A percentile compares a stretch with the other conserved stretches of the same genome.
phyloP scores from a whole-genome alignment of 2,329 filamentous ascomycete genomes.

The Phialocephala subalpina region DNA sequence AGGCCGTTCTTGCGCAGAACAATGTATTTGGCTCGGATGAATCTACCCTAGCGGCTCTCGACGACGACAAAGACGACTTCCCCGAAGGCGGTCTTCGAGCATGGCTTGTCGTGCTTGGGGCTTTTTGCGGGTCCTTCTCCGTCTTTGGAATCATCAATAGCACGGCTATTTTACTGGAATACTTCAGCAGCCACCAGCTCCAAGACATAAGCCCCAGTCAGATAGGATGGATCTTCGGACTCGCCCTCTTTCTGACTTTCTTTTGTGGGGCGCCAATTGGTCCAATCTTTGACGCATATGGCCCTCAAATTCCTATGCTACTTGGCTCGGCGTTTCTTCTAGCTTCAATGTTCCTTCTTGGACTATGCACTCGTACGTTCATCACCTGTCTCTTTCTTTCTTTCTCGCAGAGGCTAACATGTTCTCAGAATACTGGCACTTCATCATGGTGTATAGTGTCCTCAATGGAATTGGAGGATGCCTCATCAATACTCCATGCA shows the following conservation, averaged over 20 bases:
- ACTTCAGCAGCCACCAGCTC: conserved; percentile 68
- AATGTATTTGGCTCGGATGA: conserved; percentile 25
- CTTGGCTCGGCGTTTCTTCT: conserved; percentile 41
- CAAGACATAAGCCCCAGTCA: conserved; percentile 61
- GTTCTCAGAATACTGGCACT: conserved; percentile 68
- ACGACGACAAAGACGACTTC: conserved; percentile 52
- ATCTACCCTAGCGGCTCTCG: conserved; percentile 25
- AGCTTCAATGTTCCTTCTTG: conserved; percentile 57
- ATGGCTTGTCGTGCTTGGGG: conserved; percentile 73
- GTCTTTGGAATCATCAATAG: conserved; percentile 70
- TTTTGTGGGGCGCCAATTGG: conserved; percentile 74
- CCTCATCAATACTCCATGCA: conserved; percentile 71
- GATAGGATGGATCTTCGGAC: conserved; percentile 65
- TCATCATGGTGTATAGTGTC: conserved; percentile 70
- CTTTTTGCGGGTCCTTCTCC: conserved; percentile 68
- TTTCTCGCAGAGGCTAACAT: conserved; percentile 13
- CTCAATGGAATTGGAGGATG: conserved; percentile 69
- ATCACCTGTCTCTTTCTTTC: background rate
- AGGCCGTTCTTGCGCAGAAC: conserved; percentile 21
- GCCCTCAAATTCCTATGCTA: conserved; percentile 55
- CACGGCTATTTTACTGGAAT: conserved; percentile 68
- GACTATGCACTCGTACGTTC: conserved; percentile 60
- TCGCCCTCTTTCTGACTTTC: conserved; percentile 74
- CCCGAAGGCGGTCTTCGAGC: conserved; percentile 71
- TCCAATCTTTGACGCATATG: conserved; percentile 74